Evolutionary conservation across 2,329 filamentous ascomycete species (phyloP).

Genomic region (Arthrobotrys sphaeroides): DNA sequence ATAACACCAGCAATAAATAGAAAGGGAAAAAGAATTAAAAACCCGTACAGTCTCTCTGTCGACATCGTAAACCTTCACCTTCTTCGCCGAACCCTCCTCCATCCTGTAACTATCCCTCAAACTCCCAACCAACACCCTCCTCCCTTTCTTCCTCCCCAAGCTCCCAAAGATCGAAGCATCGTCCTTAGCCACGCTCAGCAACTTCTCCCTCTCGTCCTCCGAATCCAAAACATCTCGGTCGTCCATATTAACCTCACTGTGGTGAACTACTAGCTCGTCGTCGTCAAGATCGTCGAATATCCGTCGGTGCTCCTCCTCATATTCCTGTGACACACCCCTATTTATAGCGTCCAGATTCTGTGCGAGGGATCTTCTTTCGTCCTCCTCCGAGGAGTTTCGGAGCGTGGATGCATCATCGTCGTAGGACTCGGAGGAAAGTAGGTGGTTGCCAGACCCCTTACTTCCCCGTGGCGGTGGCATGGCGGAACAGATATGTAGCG

Average conservation of each 20-base stretch:
- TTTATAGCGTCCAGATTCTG: constrained; percentile 71
- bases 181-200: constrained; percentile 63
- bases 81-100: constrained; percentile 53
- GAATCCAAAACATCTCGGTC: constrained; percentile 77
- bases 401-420: constrained; percentile 76
- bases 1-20: constrained; percentile 1
- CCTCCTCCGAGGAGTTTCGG: constrained; percentile 65
- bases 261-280: constrained; percentile 66
- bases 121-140: constrained; percentile 57
- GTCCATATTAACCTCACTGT: constrained; percentile 73
- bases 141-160: constrained; percentile 56
- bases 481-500: constrained; percentile 16
- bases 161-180: constrained; percentile 56
- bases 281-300: constrained; percentile 69
- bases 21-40: background rate
- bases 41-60: constrained; percentile 39
- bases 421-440: constrained; percentile 72
- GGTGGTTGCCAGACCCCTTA: constrained; percentile 56
- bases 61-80: constrained; percentile 49
- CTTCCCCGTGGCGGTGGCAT: constrained; percentile 45
- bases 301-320: constrained; percentile 45
- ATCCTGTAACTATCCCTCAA: constrained; percentile 53
- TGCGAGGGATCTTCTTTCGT: constrained; percentile 78
- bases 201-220: constrained; percentile 74
- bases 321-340: constrained; percentile 48